phyloP scores from a whole-genome alignment of 2,329 filamentous ascomycete genomes.

The Parascedosporium putredinis region DNA sequence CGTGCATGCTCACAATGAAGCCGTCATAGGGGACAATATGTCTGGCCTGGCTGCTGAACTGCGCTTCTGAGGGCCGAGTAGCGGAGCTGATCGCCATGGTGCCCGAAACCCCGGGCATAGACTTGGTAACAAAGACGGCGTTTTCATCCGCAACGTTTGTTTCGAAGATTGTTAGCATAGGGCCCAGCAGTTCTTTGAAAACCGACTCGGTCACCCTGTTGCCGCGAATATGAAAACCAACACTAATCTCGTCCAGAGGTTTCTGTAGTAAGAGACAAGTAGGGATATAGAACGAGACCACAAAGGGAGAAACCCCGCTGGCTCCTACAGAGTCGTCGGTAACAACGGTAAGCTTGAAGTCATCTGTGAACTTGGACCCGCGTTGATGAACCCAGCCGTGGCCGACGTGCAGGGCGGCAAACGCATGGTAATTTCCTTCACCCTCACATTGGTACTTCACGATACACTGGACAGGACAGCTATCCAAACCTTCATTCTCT shows the following conservation, averaged over 20 bases:
- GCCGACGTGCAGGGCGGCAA: not conserved
- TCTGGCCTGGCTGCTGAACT: not conserved
- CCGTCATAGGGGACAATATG: not conserved
- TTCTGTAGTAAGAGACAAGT: not conserved
- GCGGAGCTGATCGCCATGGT: not conserved
- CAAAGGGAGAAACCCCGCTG: not conserved
- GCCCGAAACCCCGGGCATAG: not conserved
- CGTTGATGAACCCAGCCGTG: not conserved
- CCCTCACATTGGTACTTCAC: not conserved
- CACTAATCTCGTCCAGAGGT: not conserved
- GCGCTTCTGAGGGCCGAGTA: not conserved
- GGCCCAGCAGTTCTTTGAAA: not conserved
- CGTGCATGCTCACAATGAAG: not conserved
- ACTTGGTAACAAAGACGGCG: not conserved
- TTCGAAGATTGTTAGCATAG: not conserved
- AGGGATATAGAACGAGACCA: not conserved
- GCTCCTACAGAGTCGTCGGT: not conserved
- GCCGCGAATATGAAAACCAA: not conserved
- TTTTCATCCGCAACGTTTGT: not conserved
- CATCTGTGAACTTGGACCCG: not conserved
- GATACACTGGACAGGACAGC: not conserved
- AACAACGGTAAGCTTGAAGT: not conserved
- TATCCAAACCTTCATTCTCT: not conserved
- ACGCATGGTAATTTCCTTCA: not conserved
- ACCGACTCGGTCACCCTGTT: not conserved